Base-by-base conservation (phyloP, 2,329 filamentous ascomycete genomes). In the Xylariaceae sp. region DNA sequence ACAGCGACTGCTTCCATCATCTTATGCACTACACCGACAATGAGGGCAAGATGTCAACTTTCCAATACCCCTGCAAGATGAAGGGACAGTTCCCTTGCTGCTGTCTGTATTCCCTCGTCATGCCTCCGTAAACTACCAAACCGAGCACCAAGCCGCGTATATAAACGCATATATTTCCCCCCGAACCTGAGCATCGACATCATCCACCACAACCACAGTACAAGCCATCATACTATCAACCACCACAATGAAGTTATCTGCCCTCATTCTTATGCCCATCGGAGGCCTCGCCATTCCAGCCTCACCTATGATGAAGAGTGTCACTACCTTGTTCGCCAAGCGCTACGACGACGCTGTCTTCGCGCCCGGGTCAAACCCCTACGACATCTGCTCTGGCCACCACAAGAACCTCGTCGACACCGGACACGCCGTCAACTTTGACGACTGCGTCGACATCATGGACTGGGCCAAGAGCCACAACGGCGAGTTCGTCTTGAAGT, bases 401-500 rank as follows among this genome's bases (percentile, higher is more conserved):
- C 38, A 22, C 24, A 40, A 26, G 19, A 22, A 33, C 22, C 38
- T 29, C 42, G 38, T 17, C 9, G 28, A 18, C 37, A 19, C 6
- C 22, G 17, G 41, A 17, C 37, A 46, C n/a, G 3, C 42, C 13
- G 43, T 45, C n/a, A 3, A 29, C 24, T 44, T 48, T 44, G 2
- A 19, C 2, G 48, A 50, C 34, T 54, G 47, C 31, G 39, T 51
- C 18, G 28, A 32, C 15, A 42, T 54, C 31, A 29, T 37, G 13
- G 34, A 35, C 13, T 49, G 45, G 49, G 42, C 51, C n/a, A 15
- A 11, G 12, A 19, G 19, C 4, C 34, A 51, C 32, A 39, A 48
- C 11, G 51, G 47, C 29, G 13, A 35, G 36, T 52, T 47, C 48
- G 19, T 41, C 6, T 22, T 49, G 18, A 39, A 43, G 12, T 22